Evolutionary conservation across 495 filamentous ascomycete genomes (phyloP).

Genomic region (Penicillium bialowiezense): DNA sequence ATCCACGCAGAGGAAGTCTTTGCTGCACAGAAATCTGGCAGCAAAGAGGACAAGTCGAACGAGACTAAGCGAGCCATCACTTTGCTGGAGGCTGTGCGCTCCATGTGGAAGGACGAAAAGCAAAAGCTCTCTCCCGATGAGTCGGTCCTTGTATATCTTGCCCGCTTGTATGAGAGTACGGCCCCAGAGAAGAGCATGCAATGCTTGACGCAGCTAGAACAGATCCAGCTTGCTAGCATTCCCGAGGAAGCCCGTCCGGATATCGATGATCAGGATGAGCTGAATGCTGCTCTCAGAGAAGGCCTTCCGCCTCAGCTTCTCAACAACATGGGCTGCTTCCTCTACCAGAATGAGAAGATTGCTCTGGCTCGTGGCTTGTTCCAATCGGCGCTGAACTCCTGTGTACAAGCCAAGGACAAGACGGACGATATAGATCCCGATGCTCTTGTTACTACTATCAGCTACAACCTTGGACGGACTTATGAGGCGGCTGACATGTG

Average conservation of each 20-base stretch:
- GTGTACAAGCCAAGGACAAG: conserved; percentile 67
- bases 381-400: conserved; percentile 82
- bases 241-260: conserved; percentile 64
- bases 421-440: conserved; percentile 68
- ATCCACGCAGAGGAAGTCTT: conserved; percentile 94
- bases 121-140: conserved; percentile 76
- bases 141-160: conserved; percentile 87
- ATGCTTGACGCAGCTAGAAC: conserved; percentile 85
- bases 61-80: conserved; percentile 80
- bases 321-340: conserved; percentile 95
- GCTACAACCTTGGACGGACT: conserved; percentile 94
- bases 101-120: conserved; percentile 87
- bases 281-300: conserved; percentile 62
- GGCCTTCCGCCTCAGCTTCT: conserved; percentile 83
- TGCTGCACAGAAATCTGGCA: conserved; percentile 61
- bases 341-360: conserved; percentile 82
- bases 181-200: conserved; percentile 86
- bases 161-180: conserved; percentile 82
- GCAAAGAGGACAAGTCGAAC: conserved; percentile 81
- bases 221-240: conserved; percentile 75
- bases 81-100: conserved; percentile 78
- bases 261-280: conserved; percentile 60
- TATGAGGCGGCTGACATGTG: conserved; percentile 81
- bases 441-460: conserved; percentile 87
- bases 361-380: conserved; percentile 80